Percentiles rank a stretch among this genome's conserved stretches.
These are phyloP conservation scores for Arthrobotrys entomopaga DNA, from an alignment of 2,329 filamentous ascomycete genomes.

Conservation along the genomic window DNA sequence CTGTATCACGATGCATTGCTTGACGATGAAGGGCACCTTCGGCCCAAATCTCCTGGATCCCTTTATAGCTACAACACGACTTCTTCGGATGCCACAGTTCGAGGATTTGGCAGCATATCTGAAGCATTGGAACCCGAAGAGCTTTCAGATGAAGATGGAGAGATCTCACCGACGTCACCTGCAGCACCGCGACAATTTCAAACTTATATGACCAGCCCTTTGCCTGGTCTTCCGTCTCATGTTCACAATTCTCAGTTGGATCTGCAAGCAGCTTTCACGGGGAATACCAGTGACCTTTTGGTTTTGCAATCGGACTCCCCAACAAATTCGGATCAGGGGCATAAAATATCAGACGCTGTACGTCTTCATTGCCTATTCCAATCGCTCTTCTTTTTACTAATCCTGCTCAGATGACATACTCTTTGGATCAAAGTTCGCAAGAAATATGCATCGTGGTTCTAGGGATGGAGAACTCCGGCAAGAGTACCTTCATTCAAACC, in stretches of 20 bases:
- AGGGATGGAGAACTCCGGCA: slow-evolving; percentile 73
- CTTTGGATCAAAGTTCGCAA: slow-evolving; percentile 51
- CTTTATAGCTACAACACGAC: slow-evolving; percentile 45
- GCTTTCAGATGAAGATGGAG: slow-evolving; percentile 49
- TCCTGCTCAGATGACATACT: slow-evolving; percentile 49
- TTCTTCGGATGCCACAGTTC: slow-evolving; percentile 41
- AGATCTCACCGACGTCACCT: slow-evolving; percentile 52
- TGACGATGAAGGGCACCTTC: slow-evolving; percentile 42
- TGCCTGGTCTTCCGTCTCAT: slow-evolving; percentile 51
- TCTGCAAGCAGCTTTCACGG: slow-evolving; percentile 36
- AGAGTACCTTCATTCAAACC: slow-evolving; percentile 74
- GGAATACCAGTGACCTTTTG: slow-evolving; percentile 43
- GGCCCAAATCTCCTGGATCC: slow-evolving; percentile 40
- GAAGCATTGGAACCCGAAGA: slow-evolving; percentile 51
- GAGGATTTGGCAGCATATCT: slow-evolving; percentile 43
- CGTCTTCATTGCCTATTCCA: not conserved
- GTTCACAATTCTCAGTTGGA: slow-evolving; percentile 53
- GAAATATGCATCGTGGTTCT: slow-evolving; percentile 70
- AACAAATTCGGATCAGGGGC: slow-evolving; percentile 14
- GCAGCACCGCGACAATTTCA: slow-evolving; percentile 52
- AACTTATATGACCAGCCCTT: slow-evolving; percentile 51
- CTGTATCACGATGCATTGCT: slow-evolving; percentile 54
- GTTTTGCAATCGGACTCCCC: slow-evolving; percentile 35
- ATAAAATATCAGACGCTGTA: slow-evolving; percentile 39
- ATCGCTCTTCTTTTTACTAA: not conserved